Evolutionary conservation across 768 basidiomycete species (phyloP), one percentile per base, ranked within the genome.

Genomic region (Stropharia rugosoannulata): DNA sequence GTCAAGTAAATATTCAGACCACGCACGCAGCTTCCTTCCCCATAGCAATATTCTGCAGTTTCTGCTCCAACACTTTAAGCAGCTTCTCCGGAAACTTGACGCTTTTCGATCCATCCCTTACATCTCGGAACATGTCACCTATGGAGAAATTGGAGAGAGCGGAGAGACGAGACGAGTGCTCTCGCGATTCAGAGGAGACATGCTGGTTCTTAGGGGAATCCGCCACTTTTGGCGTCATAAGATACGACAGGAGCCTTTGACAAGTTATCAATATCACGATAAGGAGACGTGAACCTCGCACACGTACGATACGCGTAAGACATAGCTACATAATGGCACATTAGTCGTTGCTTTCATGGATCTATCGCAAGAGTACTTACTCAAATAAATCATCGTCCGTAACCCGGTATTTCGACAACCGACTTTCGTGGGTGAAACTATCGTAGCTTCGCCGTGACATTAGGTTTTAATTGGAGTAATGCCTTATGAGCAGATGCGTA

Each of bases 41-140:
- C 88, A 95, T 93, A 8, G 93, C 93, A 62, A 98, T 94, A 61
- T 87, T 84, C 75, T 95, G 89, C 70, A 98, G 70, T 71, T 86
- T 91, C 72, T 86, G 83, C 69, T 97, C 95, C 59, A 99, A 74
- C 7, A 91, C 88, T 73, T 95, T 98, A 54, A 98, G 68, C 56
- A 97, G 75, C 72, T 94, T 95, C 73, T 98, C 94, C 0, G 96
- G 95, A 69, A 95, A 98, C 68, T 91, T 93, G 66, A 91, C 89
- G 57, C 84, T 89, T 75, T 90, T 93, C 51, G 85, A 82, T 5
- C 90, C 87, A 53, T 88, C 89, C 57, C 85, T 72, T 54, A 84
- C 80, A 62, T 90, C 91, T 68, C 86, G 86, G 76, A 91, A 90
- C 69, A 93, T 77, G 68, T 93, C 92, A 22, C 85, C 84, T 55